phyloP scores from a whole-genome alignment of 2,329 filamentous ascomycete species.

The Neophaeococcomyces aloes region DNA sequence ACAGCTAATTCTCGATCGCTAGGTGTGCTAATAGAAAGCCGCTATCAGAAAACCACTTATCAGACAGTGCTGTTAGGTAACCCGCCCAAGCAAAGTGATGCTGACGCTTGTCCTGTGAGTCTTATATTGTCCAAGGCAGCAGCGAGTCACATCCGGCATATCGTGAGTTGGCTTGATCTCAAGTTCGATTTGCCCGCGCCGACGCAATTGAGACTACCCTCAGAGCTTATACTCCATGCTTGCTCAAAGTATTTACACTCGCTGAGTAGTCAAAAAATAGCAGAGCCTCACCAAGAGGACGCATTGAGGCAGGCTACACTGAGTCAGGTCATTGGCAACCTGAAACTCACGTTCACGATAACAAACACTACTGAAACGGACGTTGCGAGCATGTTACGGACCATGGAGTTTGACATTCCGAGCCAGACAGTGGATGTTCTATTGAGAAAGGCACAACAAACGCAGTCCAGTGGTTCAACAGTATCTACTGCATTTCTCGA shows the following conservation, averaged over 20 bases:
- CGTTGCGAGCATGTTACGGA: slow-evolving; percentile 16
- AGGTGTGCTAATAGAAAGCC: background rate
- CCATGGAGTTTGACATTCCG: slow-evolving; percentile 15
- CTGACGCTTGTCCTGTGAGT: background rate
- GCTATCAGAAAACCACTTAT: slow-evolving; percentile 4
- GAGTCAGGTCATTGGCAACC: slow-evolving; percentile 11
- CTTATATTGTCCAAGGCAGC: slow-evolving; percentile 1
- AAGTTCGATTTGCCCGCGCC: slow-evolving; percentile 1
- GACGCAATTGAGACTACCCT: background rate
- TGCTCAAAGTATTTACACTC: slow-evolving; percentile 1
- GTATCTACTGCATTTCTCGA: slow-evolving; percentile 9
- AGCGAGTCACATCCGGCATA: background rate
- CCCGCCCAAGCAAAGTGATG: no score
- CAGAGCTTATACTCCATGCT: background rate
- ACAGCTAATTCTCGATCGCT: background rate
- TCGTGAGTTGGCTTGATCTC: slow-evolving; percentile 4
- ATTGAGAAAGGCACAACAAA: background rate
- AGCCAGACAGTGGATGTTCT: slow-evolving; percentile 10
- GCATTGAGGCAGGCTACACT: slow-evolving; percentile 3
- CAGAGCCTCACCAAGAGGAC: background rate
- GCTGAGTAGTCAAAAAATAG: background rate
- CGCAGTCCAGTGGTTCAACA: background rate
- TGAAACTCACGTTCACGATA: slow-evolving; percentile 16
- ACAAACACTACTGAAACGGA: slow-evolving; percentile 5
- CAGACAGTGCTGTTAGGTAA: background rate